Conservation (phyloP, 2,329 filamentous ascomycete species). For the Aspergillus persii region DNA sequence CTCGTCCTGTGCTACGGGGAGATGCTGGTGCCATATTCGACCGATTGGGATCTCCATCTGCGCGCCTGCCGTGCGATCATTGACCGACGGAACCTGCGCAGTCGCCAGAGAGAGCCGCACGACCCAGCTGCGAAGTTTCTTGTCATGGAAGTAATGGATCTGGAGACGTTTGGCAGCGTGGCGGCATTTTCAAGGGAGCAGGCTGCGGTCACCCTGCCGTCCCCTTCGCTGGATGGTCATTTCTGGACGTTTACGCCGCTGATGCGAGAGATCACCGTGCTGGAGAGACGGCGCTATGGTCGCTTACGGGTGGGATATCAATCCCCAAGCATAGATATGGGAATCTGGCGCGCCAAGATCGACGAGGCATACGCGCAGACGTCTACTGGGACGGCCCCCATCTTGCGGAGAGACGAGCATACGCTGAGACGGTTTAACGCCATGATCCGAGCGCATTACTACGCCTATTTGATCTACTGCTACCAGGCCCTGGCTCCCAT, state of each 20-base stretch:
- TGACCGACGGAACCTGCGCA: conserved; percentile 6
- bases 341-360: conserved; percentile 7
- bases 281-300: conserved; percentile 10
- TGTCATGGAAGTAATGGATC: conserved; percentile 18
- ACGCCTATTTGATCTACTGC: conserved; percentile 23
- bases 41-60: conserved; percentile 16
- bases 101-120: background rate
- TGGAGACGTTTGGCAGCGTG: conserved; percentile 14
- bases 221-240: conserved; percentile 1
- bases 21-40: conserved; percentile 14
- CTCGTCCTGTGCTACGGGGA: conserved; percentile 18
- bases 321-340: conserved; percentile 4
- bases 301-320: background rate
- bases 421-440: conserved; percentile 7
- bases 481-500: conserved; percentile 19
- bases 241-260: conserved; percentile 12
- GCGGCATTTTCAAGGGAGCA: conserved; percentile 2
- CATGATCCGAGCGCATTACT: conserved; percentile 17
- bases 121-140: conserved; percentile 9
- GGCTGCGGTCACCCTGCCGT: background rate
- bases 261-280: conserved; percentile 10
- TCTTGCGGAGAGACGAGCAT: background rate
- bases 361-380: conserved; percentile 10
- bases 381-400: background rate
- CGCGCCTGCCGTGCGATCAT: conserved; percentile 17